phyloP scores from a whole-genome alignment of 1,284 basidiomycete genomes.

The Coriolopsis trogii region DNA sequence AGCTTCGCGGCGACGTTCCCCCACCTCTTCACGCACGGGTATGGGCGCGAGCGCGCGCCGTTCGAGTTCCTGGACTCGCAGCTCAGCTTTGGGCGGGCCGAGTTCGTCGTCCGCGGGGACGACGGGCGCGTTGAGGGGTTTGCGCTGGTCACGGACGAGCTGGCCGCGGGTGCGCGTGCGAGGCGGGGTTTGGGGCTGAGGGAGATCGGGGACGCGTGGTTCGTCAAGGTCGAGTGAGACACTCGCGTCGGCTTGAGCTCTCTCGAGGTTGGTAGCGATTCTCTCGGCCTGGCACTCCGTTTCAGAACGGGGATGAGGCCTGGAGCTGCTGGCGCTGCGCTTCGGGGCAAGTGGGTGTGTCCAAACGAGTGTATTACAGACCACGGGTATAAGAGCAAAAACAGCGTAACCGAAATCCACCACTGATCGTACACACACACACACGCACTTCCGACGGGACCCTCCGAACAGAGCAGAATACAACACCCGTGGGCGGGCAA shows the following conservation, averaged over 20 bases:
- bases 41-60: constrained; percentile 30
- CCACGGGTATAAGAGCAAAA: not conserved
- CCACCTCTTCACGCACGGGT: constrained; percentile 31
- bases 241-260: not conserved
- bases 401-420: not conserved
- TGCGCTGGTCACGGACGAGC: constrained; percentile 8
- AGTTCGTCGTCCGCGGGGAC: constrained; percentile 26
- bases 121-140: constrained; percentile 4
- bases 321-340: no score
- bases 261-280: no score
- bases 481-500: not conserved
- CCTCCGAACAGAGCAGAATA: no score
- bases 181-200: not conserved
- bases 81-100: constrained; percentile 11
- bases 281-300: not conserved
- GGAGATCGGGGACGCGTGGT: constrained; percentile 15
- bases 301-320: no score
- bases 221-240: not conserved
- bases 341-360: not conserved
- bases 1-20: constrained; percentile 23
- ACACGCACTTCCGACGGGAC: no score
- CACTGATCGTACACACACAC: not conserved
- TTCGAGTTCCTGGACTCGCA: constrained; percentile 28
- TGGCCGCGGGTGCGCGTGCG: constrained; percentile 4
- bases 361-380: not conserved